Evolutionary conservation across 2,329 filamentous ascomycete species (phyloP).

Genomic region (Parastagonospora nodorum): DNA sequence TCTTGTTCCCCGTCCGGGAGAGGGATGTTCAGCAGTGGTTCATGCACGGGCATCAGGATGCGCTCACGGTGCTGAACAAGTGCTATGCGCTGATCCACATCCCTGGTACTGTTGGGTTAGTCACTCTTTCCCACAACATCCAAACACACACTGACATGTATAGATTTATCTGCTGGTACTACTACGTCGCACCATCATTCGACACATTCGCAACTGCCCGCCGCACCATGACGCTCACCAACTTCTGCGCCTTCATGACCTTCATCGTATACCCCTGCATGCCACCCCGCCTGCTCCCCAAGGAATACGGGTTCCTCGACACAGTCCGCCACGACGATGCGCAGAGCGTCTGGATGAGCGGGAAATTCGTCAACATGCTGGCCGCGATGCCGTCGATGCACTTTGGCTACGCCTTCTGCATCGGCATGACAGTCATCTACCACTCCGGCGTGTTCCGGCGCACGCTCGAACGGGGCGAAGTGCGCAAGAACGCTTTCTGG

Average conservation of each 20-base stretch:
- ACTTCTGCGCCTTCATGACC: constrained; percentile 58
- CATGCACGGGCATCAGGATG: constrained; percentile 57
- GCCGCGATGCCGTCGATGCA: constrained; percentile 59
- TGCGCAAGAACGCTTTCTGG: constrained; percentile 48
- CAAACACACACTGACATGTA: constrained; percentile 16
- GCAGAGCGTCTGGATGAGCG: constrained; percentile 54
- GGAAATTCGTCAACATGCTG: constrained; percentile 53
- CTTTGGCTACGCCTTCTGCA: constrained; percentile 61
- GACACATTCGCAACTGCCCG: constrained; percentile 51
- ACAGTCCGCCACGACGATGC: constrained; percentile 55
- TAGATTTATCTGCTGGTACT: constrained; percentile 69
- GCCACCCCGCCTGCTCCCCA: constrained; percentile 55
- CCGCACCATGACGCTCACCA: constrained; percentile 56
- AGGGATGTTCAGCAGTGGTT: constrained; percentile 62
- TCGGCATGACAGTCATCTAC: constrained; percentile 59
- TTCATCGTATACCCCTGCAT: constrained; percentile 60
- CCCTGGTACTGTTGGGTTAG: constrained; percentile 63
- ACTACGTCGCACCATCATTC: constrained; percentile 61
- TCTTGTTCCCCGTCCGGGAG: constrained; percentile 60
- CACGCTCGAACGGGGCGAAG: constrained; percentile 49
- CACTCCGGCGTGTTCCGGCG: constrained; percentile 56
- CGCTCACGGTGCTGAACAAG: constrained; percentile 62
- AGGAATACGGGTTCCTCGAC: constrained; percentile 53
- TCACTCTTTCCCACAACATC: not conserved
- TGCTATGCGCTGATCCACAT: constrained; percentile 66